Base-by-base conservation (phyloP, 1,139 yeast species). In the Taphrina communis region DNA sequence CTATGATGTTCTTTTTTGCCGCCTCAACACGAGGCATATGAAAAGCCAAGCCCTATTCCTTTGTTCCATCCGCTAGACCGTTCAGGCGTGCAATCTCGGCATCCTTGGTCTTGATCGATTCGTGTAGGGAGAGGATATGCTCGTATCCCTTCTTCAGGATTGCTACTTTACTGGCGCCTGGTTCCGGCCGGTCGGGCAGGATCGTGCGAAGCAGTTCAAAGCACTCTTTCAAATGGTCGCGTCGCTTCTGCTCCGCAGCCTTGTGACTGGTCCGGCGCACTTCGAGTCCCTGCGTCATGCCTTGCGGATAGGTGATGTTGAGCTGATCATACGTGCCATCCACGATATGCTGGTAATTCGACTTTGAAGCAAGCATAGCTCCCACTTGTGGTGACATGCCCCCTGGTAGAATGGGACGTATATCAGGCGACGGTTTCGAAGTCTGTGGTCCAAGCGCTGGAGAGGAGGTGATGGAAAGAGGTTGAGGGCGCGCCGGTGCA, bases 221-320 rank as follows among this genome's bases (percentile, higher is more conserved):
- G 21, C 55, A 53, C 31, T 63, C 67, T 39, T 94, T 94, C 88
- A 94, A 88, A 73, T 99, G 82, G 77, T 93, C 92, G 74, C 99
- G 84, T 71, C 99, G 83, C 11, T 97, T 98, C 78, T 94, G 97
- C 78, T 94, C 99, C 0, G 99, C 98, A 38, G 90, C 83, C 76
- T 94, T 93, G 78, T 94, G 99, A 36, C 90, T 87, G 5, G 94
- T 89, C 65, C 81, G 77, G 72, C 81, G 81, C 35, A 80, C 77
- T 19, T 81, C 78, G 69, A 80, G 72, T 55, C 80, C 81, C 7
- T 78, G 77, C 35, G 79, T 75, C 63, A 81, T 73, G 19, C 78
- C 79, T 66, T 79, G 81, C 0, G 83, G 82, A 65, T 80, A 79
- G 41, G 78, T 72, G 41, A 80, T 74, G 1, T 82, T 83, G 21